Evolutionary conservation across 805 yeast species (phyloP).

Genomic region (Candida michaelii): DNA sequence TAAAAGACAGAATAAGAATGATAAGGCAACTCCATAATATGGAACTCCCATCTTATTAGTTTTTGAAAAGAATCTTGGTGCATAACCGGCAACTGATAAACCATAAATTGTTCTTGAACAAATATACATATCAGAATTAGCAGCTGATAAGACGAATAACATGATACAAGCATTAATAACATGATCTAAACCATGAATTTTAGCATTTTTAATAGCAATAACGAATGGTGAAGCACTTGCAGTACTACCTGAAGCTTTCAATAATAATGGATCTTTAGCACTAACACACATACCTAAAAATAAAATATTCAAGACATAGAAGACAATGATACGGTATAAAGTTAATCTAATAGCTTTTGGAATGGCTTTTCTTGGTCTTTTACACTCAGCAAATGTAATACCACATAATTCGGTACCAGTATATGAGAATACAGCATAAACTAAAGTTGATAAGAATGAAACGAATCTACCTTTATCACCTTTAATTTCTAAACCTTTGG

Average conservation of each 20-base stretch:
- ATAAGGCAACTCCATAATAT: conserved; percentile 50
- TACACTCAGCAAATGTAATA: conserved; percentile 72
- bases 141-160: conserved; percentile 76
- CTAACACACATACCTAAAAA: conserved; percentile 70
- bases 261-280: conserved; percentile 50
- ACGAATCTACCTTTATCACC: conserved; percentile 58
- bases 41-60: conserved; percentile 76
- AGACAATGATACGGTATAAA: conserved; percentile 64
- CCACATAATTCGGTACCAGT: conserved; percentile 72
- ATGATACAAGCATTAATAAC: conserved; percentile 77
- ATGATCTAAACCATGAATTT: conserved; percentile 66
- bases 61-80: conserved; percentile 64
- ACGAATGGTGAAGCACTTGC: conserved; percentile 85
- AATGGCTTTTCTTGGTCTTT: conserved; percentile 61
- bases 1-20: conserved; percentile 56
- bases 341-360: conserved; percentile 73
- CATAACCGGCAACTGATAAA: conserved; percentile 69
- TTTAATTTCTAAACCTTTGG: conserved; percentile 32
- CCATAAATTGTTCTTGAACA: conserved; percentile 76
- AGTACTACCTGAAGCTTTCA: conserved; percentile 50
- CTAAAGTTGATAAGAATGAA: conserved; percentile 60
- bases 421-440: conserved; percentile 67
- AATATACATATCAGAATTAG: conserved; percentile 75
- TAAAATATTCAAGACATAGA: conserved; percentile 61
- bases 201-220: conserved; percentile 70